phyloP scores from a whole-genome alignment of 2,329 filamentous ascomycete species.

The Trichoderma asperellum region DNA sequence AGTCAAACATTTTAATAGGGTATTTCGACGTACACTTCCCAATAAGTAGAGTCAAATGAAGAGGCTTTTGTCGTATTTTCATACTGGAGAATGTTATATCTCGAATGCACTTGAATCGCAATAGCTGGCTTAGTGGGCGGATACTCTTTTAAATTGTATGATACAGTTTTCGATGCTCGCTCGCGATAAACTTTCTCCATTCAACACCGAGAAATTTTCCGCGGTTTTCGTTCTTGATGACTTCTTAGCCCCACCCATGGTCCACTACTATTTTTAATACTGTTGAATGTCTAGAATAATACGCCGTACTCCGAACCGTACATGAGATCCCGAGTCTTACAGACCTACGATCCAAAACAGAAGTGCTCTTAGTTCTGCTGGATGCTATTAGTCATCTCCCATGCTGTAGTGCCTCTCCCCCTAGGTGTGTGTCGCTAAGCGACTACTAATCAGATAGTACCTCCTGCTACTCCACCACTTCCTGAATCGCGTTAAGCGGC shows the following conservation, averaged over 20 bases:
- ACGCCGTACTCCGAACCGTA: no score
- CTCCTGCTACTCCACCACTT: neutral
- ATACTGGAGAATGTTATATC: no score
- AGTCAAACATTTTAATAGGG: no score
- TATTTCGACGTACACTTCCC: no score
- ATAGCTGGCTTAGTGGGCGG: neutral
- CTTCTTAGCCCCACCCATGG: neutral
- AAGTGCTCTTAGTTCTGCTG: neutral
- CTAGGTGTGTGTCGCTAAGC: no score
- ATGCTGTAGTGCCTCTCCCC: neutral
- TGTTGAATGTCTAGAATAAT: no score
- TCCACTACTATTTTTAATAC: neutral
- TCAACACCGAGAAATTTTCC: neutral
- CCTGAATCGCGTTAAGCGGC: slow-evolving; percentile 9
- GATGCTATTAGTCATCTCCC: neutral
- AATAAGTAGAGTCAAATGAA: no score
- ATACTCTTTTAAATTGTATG: no score
- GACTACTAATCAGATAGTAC: neutral
- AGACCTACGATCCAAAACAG: neutral
- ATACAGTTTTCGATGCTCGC: no score
- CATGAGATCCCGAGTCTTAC: no score
- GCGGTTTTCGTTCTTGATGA: neutral
- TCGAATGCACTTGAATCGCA: neutral
- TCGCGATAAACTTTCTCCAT: neutral
- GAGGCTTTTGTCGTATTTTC: no score